Conservation (phyloP, 2,329 filamentous ascomycete species). For the Triangularia setosa region DNA sequence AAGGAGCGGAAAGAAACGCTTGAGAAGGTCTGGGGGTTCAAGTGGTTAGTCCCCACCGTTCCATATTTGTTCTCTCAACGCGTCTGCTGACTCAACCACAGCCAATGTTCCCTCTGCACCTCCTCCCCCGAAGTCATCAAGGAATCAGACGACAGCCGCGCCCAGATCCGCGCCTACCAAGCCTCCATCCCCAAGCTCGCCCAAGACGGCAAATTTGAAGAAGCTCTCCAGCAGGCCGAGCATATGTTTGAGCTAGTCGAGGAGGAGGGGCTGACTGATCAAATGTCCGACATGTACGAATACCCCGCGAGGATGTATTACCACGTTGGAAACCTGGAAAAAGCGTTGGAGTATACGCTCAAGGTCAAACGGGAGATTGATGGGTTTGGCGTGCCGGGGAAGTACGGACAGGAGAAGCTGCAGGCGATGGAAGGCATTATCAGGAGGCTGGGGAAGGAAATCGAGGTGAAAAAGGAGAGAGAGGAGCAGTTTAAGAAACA, state of each 20-base stretch:
- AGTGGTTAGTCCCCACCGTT: slow-evolving; percentile 12
- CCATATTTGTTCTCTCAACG: too few relatives aligned
- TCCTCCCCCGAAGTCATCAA: neutral
- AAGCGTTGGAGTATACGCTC: slow-evolving; percentile 17
- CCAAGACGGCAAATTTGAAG: slow-evolving; percentile 16
- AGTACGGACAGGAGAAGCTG: slow-evolving; percentile 8
- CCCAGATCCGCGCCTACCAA: slow-evolving; percentile 10
- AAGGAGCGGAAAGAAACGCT: slow-evolving; percentile 17
- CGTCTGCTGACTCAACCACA: neutral
- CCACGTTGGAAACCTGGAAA: slow-evolving; percentile 21
- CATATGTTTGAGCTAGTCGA: slow-evolving; percentile 18
- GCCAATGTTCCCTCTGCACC: slow-evolving; percentile 21
- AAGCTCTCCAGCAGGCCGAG: slow-evolving; percentile 14
- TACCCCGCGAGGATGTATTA: slow-evolving; percentile 23
- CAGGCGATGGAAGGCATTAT: slow-evolving; percentile 14
- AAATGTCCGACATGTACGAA: slow-evolving; percentile 22
- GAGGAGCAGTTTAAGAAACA: neutral
- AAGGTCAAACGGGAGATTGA: slow-evolving; percentile 14
- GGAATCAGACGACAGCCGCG: slow-evolving; percentile 14
- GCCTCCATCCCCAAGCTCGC: slow-evolving; percentile 14
- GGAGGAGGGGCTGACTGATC: slow-evolving; percentile 16
- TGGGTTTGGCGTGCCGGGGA: slow-evolving; percentile 14
- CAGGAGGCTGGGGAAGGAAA: slow-evolving; percentile 12
- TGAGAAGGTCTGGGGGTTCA: slow-evolving; percentile 22
- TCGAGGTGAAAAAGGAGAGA: slow-evolving; percentile 5